phyloP scores from a whole-genome alignment of 257 asterid species.

The Mitragyna speciosa region DNA sequence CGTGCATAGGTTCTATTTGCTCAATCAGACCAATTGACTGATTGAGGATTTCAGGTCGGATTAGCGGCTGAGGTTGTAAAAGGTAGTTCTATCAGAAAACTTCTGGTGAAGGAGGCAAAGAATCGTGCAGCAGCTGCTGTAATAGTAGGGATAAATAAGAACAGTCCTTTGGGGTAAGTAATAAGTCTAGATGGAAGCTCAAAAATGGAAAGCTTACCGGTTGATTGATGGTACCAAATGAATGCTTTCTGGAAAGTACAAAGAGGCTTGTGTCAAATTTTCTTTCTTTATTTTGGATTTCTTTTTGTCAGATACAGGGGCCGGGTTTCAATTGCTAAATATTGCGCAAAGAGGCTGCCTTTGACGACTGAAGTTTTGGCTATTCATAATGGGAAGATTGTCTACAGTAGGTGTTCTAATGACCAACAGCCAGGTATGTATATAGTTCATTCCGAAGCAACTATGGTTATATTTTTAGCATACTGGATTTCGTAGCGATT shows the following conservation, averaged over 20 bases:
- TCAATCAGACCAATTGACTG: neutral
- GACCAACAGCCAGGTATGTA: constrained; percentile 45
- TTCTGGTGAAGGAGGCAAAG: constrained; percentile 71
- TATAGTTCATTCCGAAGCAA: neutral
- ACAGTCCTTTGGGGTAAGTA: constrained; percentile 57
- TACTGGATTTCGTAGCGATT: neutral
- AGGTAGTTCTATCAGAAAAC: constrained; percentile 76
- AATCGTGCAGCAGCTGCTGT: constrained; percentile 58
- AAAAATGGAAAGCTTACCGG: neutral
- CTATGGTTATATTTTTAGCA: neutral
- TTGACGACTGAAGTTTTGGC: constrained; percentile 71
- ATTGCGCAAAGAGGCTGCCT: constrained; percentile 71
- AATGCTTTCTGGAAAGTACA: neutral
- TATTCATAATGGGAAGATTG: constrained; percentile 66
- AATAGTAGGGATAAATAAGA: constrained; percentile 68
- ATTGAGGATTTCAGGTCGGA: constrained; percentile 54
- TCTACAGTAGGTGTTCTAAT: constrained; percentile 52
- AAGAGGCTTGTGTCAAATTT: neutral
- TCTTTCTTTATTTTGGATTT: neutral
- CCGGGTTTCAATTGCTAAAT: constrained; percentile 77
- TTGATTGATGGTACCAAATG: too few species aligned
- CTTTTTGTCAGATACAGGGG: constrained; percentile 38
- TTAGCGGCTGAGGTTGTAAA: constrained; percentile 50
- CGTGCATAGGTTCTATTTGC: neutral
- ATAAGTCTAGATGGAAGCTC: neutral